A percentile compares a stretch with the other conserved stretches of the same genome.
Conservation (phyloP, 2,329 filamentous ascomycete species). For the Colletotrichum nymphaeae region DNA sequence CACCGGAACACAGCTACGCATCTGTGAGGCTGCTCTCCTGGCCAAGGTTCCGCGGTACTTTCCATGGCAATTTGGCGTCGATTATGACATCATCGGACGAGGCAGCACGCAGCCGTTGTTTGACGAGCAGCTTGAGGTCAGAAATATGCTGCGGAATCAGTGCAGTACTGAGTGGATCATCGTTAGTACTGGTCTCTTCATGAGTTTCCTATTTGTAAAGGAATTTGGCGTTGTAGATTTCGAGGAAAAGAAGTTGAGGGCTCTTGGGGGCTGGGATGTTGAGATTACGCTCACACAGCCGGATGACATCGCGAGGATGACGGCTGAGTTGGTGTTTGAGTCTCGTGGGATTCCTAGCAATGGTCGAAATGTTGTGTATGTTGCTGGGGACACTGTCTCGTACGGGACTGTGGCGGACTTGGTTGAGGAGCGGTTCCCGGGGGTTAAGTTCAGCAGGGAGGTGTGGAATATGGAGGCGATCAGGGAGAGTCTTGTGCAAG, state of each 20-base stretch:
- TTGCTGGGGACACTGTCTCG: conserved; percentile 71
- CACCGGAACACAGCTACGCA: conserved; percentile 66
- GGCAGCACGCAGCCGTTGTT: conserved; percentile 73
- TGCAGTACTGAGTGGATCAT: conserved; percentile 67
- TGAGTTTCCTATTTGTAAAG: conserved; percentile 74
- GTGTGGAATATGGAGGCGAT: conserved; percentile 60
- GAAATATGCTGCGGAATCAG: conserved; percentile 62
- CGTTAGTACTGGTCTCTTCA: conserved; percentile 77
- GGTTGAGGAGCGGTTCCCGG: conserved; percentile 55
- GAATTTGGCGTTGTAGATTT: conserved; percentile 73
- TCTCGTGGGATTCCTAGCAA: conserved; percentile 47
- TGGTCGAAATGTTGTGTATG: conserved; percentile 58
- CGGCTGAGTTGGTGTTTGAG: conserved; percentile 65
- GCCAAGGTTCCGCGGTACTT: conserved; percentile 65
- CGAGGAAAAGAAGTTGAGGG: conserved; percentile 54
- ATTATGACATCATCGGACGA: conserved; percentile 73
- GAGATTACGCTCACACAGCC: conserved; percentile 72
- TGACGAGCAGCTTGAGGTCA: conserved; percentile 73
- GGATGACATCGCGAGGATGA: conserved; percentile 71
- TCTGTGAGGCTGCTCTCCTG: conserved; percentile 65
- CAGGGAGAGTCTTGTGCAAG: conserved; percentile 54
- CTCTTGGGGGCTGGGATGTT: conserved; percentile 71
- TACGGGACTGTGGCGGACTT: conserved; percentile 66
- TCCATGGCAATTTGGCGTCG: conserved; percentile 81
- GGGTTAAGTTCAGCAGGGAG: conserved; percentile 57